Evolutionary conservation across 306 rosid genomes (phyloP).

Genomic region (Amphicarpaea edgeworthii): DNA sequence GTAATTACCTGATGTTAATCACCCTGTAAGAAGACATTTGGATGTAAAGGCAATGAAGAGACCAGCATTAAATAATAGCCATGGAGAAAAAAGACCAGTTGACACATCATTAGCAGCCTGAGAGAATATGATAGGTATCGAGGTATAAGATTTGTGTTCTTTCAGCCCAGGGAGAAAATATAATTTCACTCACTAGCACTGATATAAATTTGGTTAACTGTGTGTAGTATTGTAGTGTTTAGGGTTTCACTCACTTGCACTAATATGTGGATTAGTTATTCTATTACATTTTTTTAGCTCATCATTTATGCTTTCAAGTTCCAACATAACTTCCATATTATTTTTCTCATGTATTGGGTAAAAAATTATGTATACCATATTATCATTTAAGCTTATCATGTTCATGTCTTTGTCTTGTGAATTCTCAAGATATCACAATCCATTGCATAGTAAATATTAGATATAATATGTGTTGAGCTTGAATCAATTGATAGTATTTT

Average conservation of each 20-base stretch:
- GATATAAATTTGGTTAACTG: conserved; percentile 5
- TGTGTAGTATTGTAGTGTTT: neutral
- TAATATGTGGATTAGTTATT: conserved; percentile 7
- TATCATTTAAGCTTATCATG: neutral
- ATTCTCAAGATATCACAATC: conserved; percentile 45
- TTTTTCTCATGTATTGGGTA: conserved; percentile 13
- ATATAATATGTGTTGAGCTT: conserved; percentile 9
- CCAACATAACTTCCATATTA: neutral
- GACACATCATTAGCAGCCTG: neutral
- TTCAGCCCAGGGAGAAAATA: conserved; percentile 24
- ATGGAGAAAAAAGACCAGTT: neutral
- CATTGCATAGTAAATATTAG: conserved; percentile 6
- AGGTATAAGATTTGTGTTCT: conserved; percentile 1
- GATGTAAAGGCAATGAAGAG: neutral
- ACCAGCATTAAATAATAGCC: neutral
- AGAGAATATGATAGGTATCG: neutral
- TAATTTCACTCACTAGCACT: neutral
- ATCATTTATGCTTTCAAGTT: conserved; percentile 22
- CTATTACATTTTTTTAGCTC: conserved; percentile 1
- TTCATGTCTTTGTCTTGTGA: conserved; percentile 1
- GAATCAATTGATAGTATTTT: conserved; percentile 11
- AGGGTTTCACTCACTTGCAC: no score
- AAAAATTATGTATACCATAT: neutral
- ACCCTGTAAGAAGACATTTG: neutral
- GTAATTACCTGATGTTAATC: neutral